A percentile compares a stretch with the other conserved stretches of the same genome.
These are phyloP conservation scores for Magnolia officinalis DNA, from an alignment of 164 flowering plant species.

Conservation along the genomic window DNA sequence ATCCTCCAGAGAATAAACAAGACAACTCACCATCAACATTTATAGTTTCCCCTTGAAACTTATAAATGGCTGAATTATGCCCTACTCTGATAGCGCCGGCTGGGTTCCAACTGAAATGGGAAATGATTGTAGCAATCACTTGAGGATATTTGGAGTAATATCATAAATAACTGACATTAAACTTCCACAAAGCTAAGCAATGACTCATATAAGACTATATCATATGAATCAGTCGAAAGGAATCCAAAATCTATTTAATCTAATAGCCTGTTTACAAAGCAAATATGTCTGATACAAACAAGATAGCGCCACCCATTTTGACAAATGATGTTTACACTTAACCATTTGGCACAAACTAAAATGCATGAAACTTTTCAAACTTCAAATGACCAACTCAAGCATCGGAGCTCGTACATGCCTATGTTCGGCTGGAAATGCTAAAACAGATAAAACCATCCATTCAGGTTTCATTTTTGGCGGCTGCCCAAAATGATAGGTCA, in stretches of 20 bases:
- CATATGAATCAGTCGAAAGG: not conserved
- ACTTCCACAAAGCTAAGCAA: slow-evolving; percentile 1
- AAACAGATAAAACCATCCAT: not conserved
- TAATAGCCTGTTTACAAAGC: not conserved
- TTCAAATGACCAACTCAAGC: not conserved
- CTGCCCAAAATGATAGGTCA: too few species aligned
- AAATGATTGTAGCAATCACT: slow-evolving; percentile 1
- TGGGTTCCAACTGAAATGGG: slow-evolving; percentile 84
- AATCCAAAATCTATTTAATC: not conserved
- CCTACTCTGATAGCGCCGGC: slow-evolving; percentile 95
- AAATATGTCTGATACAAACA: not conserved
- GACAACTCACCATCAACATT: slow-evolving; percentile 66
- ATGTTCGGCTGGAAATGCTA: not conserved
- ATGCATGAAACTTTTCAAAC: not conserved
- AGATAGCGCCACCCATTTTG: not conserved
- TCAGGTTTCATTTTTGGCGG: not conserved
- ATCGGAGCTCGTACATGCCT: not conserved
- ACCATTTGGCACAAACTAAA: not conserved
- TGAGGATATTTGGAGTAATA: not conserved
- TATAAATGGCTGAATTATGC: slow-evolving; percentile 76
- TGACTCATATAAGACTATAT: not conserved
- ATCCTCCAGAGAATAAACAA: not conserved
- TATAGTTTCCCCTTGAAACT: slow-evolving; percentile 54
- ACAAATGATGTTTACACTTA: not conserved
- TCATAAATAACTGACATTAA: slow-evolving; percentile 4